phyloP scores from a whole-genome alignment of 345 rosid genomes.

The Populus davidiana region DNA sequence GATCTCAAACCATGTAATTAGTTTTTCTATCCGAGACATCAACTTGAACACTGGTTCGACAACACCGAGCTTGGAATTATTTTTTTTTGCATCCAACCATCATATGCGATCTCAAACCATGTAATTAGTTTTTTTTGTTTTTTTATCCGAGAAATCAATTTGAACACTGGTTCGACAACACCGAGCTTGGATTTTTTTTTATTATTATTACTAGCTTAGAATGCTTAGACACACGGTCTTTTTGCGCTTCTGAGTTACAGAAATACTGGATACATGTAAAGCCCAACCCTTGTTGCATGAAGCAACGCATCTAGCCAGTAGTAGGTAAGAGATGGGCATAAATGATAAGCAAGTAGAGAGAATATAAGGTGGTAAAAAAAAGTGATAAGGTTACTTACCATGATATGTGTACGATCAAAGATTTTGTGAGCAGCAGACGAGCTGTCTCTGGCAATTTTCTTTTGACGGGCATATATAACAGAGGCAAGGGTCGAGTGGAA shows the following conservation, averaged over 20 bases:
- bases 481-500: neutral
- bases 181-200: neutral
- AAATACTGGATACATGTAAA: neutral
- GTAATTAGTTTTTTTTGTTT: neutral
- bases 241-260: neutral
- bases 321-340: neutral
- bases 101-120: neutral
- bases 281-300: neutral
- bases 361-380: neutral
- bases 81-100: neutral
- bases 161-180: neutral
- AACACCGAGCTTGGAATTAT: neutral
- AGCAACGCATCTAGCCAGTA: neutral
- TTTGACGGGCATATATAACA: neutral
- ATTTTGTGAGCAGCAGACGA: neutral
- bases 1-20: neutral
- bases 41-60: neutral
- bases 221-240: neutral
- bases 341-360: neutral
- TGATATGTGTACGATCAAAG: neutral
- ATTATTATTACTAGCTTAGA: no score
- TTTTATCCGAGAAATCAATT: neutral
- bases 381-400: neutral
- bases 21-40: neutral
- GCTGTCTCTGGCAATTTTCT: neutral